Conservation (phyloP, 2,329 filamentous ascomycete species). For the Dothideomycetes sp. region DNA sequence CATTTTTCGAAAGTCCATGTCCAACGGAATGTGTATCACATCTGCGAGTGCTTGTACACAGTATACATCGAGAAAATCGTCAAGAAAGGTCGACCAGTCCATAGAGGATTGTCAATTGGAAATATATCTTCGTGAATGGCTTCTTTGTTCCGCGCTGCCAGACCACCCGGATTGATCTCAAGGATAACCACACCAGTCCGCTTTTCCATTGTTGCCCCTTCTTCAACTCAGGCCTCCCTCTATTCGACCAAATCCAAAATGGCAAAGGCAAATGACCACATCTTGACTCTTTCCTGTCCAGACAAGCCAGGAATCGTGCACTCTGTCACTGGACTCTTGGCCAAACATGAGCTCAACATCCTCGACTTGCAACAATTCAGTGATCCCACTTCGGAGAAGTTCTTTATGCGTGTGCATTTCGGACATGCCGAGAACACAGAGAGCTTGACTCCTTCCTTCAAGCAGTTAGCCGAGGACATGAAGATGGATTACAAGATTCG, state of each 20-base stretch:
- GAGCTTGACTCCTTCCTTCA: conserved; percentile 48
- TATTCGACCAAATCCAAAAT: neutral
- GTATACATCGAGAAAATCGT: too few species aligned
- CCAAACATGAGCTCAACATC: conserved; percentile 66
- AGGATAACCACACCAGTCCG: conserved; percentile 5
- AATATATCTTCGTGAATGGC: conserved; percentile 8
- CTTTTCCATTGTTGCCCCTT: neutral
- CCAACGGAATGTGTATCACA: too few species aligned
- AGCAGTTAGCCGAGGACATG: conserved; percentile 53
- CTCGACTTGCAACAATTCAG: conserved; percentile 79
- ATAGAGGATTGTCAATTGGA: too few species aligned
- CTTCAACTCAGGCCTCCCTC: conserved; percentile 6
- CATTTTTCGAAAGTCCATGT: too few species aligned
- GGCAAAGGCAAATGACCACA: conserved; percentile 44
- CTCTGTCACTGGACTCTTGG: conserved; percentile 70
- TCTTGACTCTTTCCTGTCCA: conserved; percentile 74
- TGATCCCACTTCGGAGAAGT: conserved; percentile 62
- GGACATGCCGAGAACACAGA: conserved; percentile 45
- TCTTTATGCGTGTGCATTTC: conserved; percentile 87
- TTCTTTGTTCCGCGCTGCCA: conserved; percentile 5
- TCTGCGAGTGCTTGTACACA: too few species aligned
- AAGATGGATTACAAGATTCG: conserved; percentile 64
- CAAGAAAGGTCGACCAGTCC: too few species aligned
- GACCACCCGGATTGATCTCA: conserved; percentile 9
- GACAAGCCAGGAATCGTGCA: conserved; percentile 80